Evolutionary conservation across 352 stramenopile genomes (phyloP).

Genomic region (Phytophthora vignae): DNA sequence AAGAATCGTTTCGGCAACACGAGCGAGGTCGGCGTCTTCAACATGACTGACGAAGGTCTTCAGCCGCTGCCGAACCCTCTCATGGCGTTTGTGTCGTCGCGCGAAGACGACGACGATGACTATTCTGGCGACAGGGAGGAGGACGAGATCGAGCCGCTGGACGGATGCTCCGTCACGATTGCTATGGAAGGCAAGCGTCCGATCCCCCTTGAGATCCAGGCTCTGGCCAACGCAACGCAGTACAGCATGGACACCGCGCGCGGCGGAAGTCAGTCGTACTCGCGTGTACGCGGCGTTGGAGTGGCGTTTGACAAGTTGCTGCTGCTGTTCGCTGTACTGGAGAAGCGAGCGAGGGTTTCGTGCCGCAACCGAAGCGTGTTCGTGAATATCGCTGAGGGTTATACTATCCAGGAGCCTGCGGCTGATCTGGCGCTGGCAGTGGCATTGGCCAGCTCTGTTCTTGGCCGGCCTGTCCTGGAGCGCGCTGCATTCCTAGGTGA

Average conservation of each 20-base stretch:
- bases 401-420: constrained; percentile 82
- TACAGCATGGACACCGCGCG: constrained; percentile 41
- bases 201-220: constrained; percentile 96
- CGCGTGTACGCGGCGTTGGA: constrained; percentile 75
- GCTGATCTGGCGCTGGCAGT: constrained; percentile 83
- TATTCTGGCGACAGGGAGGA: constrained; percentile 32
- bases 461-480: constrained; percentile 59
- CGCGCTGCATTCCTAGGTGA: constrained; percentile 81
- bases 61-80: constrained; percentile 82
- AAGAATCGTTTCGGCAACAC: constrained; percentile 98
- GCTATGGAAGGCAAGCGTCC: constrained; percentile 94
- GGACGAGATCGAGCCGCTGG: constrained; percentile 39
- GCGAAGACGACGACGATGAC: constrained; percentile 29
- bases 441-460: constrained; percentile 75
- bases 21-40: constrained; percentile 96
- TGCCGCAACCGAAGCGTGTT: constrained; percentile 86
- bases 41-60: constrained; percentile 91
- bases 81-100: constrained; percentile 79
- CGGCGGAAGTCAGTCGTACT: constrained; percentile 48
- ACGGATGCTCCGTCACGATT: constrained; percentile 92
- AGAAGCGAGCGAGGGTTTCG: constrained; percentile 89
- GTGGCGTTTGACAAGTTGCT: constrained; percentile 92
- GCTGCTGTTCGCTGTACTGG: constrained; percentile 96
- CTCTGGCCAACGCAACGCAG: constrained; percentile 82
- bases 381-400: constrained; percentile 88